Conservation (phyloP, 2,329 filamentous ascomycete genomes). For the Grosmannia huntii region DNA sequence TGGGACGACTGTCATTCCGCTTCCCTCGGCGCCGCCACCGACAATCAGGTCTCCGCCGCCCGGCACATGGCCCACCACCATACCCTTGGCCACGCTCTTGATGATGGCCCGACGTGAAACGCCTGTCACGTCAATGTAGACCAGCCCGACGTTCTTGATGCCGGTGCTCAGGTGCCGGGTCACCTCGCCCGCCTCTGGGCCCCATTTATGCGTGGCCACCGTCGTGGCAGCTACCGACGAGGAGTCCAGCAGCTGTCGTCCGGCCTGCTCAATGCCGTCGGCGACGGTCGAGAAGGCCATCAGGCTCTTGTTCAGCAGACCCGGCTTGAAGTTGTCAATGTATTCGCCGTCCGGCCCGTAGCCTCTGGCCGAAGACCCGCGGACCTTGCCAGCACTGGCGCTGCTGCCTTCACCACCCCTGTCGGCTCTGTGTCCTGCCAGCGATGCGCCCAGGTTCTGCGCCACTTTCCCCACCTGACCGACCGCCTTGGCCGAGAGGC, state of each 20-base stretch:
- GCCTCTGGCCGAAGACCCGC: slow-evolving; percentile 36
- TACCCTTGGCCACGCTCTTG: slow-evolving; percentile 92
- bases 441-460: slow-evolving; percentile 73
- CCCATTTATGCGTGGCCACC: slow-evolving; percentile 83
- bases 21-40: slow-evolving; percentile 40
- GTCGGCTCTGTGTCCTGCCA: slow-evolving; percentile 29
- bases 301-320: slow-evolving; percentile 85
- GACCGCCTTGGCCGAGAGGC: slow-evolving; percentile 73
- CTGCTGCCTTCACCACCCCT: background rate
- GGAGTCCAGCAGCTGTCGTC: slow-evolving; percentile 62
- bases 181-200: slow-evolving; percentile 68
- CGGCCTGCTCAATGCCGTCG: slow-evolving; percentile 83
- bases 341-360: slow-evolving; percentile 59
- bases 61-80: slow-evolving; percentile 74
- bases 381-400: slow-evolving; percentile 26
- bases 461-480: slow-evolving; percentile 72
- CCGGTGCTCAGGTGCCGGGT: slow-evolving; percentile 67
- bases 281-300: slow-evolving; percentile 94
- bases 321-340: slow-evolving; percentile 63
- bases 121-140: slow-evolving; percentile 93
- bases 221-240: slow-evolving; percentile 69
- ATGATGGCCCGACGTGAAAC: slow-evolving; percentile 81
- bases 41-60: slow-evolving; percentile 63
- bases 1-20: slow-evolving; percentile 13
- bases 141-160: slow-evolving; percentile 89